phyloP scores from a whole-genome alignment of 192 early-diverging fungal genomes.

The Phlyctochytrium bullatum region DNA sequence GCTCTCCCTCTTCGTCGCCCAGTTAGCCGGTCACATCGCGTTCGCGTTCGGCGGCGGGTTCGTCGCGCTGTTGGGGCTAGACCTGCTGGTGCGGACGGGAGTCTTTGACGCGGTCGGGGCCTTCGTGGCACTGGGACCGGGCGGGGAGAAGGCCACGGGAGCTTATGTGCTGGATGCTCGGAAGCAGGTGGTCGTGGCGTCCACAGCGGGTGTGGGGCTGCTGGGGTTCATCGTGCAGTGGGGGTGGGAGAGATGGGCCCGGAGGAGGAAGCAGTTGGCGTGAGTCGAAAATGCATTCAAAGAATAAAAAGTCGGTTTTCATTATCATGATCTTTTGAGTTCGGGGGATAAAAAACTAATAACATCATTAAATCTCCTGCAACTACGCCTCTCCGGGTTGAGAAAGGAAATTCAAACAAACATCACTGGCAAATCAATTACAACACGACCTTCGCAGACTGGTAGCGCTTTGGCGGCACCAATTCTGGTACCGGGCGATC shows the following conservation, averaged over 20 bases:
- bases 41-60: constrained; percentile 1
- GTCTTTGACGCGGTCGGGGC: constrained; percentile 5
- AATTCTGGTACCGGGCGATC: too few species aligned
- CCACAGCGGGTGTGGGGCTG: background rate
- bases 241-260: background rate
- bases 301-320: too few species aligned
- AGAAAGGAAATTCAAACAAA: too few species aligned
- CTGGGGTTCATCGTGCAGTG: constrained; percentile 6
- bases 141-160: background rate
- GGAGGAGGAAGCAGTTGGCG: constrained; percentile 13
- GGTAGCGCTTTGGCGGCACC: too few species aligned
- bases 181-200: constrained; percentile 8
- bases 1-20: constrained; percentile 5
- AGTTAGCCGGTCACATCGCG: background rate
- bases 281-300: too few species aligned
- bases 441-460: too few species aligned
- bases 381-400: too few species aligned
- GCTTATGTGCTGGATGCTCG: constrained; percentile 10
- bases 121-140: background rate
- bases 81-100: constrained; percentile 5
- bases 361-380: too few species aligned
- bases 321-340: too few species aligned
- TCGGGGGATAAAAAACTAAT: too few species aligned
- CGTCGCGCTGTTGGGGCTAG: constrained; percentile 6
- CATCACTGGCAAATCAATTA: too few species aligned